These are phyloP conservation scores for Pachysolen tannophilus DNA, from an alignment of 805 yeast species.

Conservation along the genomic window DNA sequence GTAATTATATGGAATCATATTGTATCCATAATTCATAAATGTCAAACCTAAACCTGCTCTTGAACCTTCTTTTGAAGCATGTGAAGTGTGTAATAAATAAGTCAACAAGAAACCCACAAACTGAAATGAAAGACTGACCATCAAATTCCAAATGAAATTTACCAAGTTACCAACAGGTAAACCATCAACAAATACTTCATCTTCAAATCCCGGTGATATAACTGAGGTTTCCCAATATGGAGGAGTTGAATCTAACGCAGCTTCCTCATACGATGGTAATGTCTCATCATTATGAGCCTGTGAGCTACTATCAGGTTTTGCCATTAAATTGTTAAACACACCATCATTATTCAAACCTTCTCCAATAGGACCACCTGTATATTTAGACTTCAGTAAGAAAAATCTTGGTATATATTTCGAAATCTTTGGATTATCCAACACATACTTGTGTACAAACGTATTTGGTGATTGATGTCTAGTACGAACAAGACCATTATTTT, in stretches of 20 bases:
- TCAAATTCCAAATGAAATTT: conserved; percentile 81
- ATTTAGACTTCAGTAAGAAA: neutral
- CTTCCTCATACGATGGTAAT: conserved; percentile 88
- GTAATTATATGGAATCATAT: conserved; percentile 39
- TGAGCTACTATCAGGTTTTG: conserved; percentile 64
- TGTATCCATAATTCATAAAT: conserved; percentile 61
- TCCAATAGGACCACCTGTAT: conserved; percentile 8
- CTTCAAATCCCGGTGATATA: conserved; percentile 71
- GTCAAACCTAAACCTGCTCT: conserved; percentile 88
- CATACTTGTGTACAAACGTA: neutral
- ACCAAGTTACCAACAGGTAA: conserved; percentile 92
- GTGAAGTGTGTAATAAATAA: conserved; percentile 88
- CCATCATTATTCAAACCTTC: conserved; percentile 61
- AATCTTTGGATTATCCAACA: neutral
- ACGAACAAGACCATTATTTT: too few relatives aligned
- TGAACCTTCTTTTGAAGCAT: conserved; percentile 94
- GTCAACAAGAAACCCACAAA: conserved; percentile 89
- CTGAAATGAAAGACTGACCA: conserved; percentile 88
- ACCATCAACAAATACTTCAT: conserved; percentile 91
- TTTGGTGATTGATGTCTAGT: too few relatives aligned
- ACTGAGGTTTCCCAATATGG: conserved; percentile 94
- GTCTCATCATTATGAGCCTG: conserved; percentile 48
- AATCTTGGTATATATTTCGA: neutral
- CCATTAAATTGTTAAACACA: conserved; percentile 85
- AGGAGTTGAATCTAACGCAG: conserved; percentile 88